phyloP scores from a whole-genome alignment of 73 alveolate species.

The Diophrys appendiculata region DNA sequence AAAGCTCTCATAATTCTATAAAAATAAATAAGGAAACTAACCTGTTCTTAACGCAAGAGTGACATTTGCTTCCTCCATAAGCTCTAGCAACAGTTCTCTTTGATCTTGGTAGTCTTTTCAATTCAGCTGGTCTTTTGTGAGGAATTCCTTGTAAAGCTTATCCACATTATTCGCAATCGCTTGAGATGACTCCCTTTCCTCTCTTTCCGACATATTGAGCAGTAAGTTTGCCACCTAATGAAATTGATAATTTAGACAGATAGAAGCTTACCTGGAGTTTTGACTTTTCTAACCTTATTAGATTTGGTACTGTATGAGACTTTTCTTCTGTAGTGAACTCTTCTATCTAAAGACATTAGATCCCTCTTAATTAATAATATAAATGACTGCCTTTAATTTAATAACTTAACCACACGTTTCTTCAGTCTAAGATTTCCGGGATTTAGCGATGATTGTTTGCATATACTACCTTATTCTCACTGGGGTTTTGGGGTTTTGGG shows the following conservation, averaged over 20 bases:
- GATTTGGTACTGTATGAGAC: constrained; percentile 39
- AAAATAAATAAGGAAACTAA: not conserved
- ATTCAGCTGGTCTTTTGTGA: constrained; percentile 52
- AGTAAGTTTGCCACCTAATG: constrained; percentile 50
- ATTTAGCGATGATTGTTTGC: no score
- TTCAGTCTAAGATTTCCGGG: not conserved
- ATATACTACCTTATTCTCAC: no score
- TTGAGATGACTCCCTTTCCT: constrained; percentile 39
- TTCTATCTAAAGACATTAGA: constrained; percentile 50
- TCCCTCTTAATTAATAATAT: constrained; percentile 48
- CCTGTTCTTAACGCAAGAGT: constrained; percentile 64
- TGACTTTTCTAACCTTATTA: constrained; percentile 43
- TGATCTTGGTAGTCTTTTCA: constrained; percentile 57
- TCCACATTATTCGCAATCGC: constrained; percentile 30
- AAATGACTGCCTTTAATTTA: constrained; percentile 19
- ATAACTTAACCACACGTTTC: not conserved
- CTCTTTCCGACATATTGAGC: constrained; percentile 67
- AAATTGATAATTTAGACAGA: not conserved
- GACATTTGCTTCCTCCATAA: constrained; percentile 72
- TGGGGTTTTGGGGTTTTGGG: no score
- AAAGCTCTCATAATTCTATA: constrained; percentile 74
- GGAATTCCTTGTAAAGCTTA: constrained; percentile 60
- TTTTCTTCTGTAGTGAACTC: constrained; percentile 51
- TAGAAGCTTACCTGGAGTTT: constrained; percentile 57
- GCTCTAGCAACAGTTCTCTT: constrained; percentile 76